These are phyloP conservation scores for Geranium brycei DNA, from an alignment of 345 rosid genomes.

Conservation along the genomic window DNA sequence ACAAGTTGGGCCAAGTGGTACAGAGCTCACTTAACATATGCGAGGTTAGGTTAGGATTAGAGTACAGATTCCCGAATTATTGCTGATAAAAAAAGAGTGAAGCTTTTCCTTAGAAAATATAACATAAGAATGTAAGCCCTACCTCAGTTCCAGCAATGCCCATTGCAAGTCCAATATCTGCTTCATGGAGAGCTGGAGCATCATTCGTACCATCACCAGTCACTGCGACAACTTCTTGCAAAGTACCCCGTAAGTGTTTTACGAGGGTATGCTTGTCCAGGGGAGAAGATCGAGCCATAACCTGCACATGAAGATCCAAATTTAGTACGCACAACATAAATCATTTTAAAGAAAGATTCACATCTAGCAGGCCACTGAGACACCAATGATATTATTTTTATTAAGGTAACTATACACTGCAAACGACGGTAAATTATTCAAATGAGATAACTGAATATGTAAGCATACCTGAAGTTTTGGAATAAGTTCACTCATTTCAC, in stretches of 20 bases:
- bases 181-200: constrained; percentile 85
- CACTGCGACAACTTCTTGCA: constrained; percentile 70
- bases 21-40: too few relatives aligned
- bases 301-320: constrained; percentile 23
- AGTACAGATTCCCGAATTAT: too few relatives aligned
- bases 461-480: constrained; percentile 69
- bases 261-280: too few relatives aligned
- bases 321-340: too few relatives aligned
- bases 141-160: constrained; percentile 86
- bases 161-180: constrained; percentile 84
- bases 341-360: too few relatives aligned
- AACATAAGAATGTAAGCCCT: constrained; percentile 3
- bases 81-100: not conserved
- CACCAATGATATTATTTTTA: not conserved
- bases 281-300: constrained; percentile 60
- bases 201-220: constrained; percentile 91
- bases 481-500: constrained; percentile 47
- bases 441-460: not conserved
- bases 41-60: too few relatives aligned
- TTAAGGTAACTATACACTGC: not conserved
- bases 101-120: too few relatives aligned
- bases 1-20: too few relatives aligned
- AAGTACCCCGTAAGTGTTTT: constrained; percentile 31
- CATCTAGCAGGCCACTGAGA: too few relatives aligned
- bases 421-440: not conserved